Percentiles rank a stretch among this genome's conserved stretches.
Conservation (phyloP, 1,284 basidiomycete genomes). For the Ustilago crameri region DNA sequence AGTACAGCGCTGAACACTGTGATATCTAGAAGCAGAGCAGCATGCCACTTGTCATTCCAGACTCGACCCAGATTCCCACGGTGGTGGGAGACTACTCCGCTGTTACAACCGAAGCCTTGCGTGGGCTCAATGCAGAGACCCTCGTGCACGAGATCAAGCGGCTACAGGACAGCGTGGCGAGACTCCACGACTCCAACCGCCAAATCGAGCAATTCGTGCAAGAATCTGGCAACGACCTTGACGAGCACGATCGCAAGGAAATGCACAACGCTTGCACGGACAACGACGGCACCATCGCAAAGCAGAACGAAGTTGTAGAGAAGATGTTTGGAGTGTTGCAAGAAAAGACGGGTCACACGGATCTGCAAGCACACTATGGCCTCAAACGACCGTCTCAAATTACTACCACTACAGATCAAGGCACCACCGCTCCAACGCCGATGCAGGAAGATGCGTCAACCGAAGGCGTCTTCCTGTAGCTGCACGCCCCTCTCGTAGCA, state of each 20-base stretch:
- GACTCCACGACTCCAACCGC: constrained; percentile 34
- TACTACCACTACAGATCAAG: not conserved
- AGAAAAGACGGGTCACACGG: constrained; percentile 27
- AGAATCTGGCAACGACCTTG: constrained; percentile 22
- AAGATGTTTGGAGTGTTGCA: constrained; percentile 33
- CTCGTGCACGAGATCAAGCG: constrained; percentile 46
- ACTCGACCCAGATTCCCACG: constrained; percentile 35
- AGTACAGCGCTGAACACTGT: too few species aligned
- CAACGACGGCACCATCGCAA: constrained; percentile 38
- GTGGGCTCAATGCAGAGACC: constrained; percentile 38
- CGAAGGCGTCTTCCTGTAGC: constrained; percentile 35
- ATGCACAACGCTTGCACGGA: constrained; percentile 41
- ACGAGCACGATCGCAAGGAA: constrained; percentile 28
- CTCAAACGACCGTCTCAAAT: constrained; percentile 15
- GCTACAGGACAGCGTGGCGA: constrained; percentile 33
- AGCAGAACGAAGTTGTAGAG: constrained; percentile 36
- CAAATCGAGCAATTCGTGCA: constrained; percentile 45
- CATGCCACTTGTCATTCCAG: constrained; percentile 46
- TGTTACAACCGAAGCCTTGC: constrained; percentile 35
- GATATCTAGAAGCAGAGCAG: too few species aligned
- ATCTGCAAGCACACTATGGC: constrained; percentile 28
- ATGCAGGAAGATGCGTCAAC: constrained; percentile 31
- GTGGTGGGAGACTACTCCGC: constrained; percentile 36
- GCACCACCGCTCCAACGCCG: constrained; percentile 3
- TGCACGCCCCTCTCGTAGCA: not conserved